These are phyloP conservation scores for Trematosphaeria pertusa DNA, from an alignment of 2,329 filamentous ascomycete species.

Conservation along the genomic window DNA sequence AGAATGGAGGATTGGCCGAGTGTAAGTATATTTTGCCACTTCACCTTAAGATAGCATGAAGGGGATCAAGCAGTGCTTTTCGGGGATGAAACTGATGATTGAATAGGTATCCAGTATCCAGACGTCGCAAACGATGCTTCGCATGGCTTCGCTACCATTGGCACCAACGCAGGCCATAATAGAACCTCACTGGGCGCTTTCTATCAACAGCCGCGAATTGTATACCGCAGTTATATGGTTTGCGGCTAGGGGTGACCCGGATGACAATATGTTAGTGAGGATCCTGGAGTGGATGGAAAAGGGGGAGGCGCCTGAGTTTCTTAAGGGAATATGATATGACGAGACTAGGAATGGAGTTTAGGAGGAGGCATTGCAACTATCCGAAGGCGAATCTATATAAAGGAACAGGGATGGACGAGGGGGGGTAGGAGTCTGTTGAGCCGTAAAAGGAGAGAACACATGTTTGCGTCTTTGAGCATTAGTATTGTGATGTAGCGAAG, in stretches of 20 bases:
- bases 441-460: too few species aligned
- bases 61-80: too few species aligned
- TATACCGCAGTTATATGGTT: slow-evolving; percentile 54
- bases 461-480: too few species aligned
- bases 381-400: slow-evolving; percentile 24
- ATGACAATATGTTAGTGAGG: slow-evolving; percentile 52
- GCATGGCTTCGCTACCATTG: slow-evolving; percentile 44
- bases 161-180: slow-evolving; percentile 48
- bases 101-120: slow-evolving; percentile 47
- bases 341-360: slow-evolving; percentile 51
- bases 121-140: slow-evolving; percentile 42
- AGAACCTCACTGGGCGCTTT: slow-evolving; percentile 51
- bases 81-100: too few species aligned
- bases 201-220: slow-evolving; percentile 52
- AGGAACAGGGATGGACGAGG: slow-evolving; percentile 18
- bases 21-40: too few species aligned
- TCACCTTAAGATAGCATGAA: too few species aligned
- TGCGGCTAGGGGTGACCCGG: slow-evolving; percentile 23
- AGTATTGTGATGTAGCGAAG: too few species aligned
- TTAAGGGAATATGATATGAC: slow-evolving; percentile 48
- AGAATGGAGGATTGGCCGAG: slow-evolving; percentile 45
- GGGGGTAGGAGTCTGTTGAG: slow-evolving; percentile 24
- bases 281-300: slow-evolving; percentile 55
- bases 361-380: slow-evolving; percentile 55
- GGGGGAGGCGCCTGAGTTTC: slow-evolving; percentile 45